These are phyloP conservation scores for Cladorrhinum sp. DNA, from an alignment of 2,329 filamentous ascomycete genomes.

Conservation along the genomic window DNA sequence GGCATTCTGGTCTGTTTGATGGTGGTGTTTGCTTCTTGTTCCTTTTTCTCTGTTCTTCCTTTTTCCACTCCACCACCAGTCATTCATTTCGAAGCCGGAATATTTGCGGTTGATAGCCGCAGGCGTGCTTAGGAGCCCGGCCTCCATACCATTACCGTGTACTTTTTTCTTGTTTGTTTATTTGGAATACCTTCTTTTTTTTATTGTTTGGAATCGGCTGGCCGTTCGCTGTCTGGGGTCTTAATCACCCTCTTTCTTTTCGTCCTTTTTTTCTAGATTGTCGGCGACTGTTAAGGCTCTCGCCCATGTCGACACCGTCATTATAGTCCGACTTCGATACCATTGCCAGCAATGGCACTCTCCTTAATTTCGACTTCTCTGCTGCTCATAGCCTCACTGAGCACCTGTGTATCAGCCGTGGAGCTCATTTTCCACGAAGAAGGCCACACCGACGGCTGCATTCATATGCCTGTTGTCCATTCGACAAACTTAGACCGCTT, in stretches of 20 bases:
- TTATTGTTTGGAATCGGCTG: constrained; percentile 12
- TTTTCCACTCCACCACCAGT: not conserved
- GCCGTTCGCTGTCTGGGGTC: not conserved
- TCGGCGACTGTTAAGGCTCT: not conserved
- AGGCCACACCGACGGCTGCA: constrained; percentile 29
- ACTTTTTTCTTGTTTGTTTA: not conserved
- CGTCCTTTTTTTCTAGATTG: constrained; percentile 1
- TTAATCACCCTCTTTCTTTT: constrained; percentile 14
- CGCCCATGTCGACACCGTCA: constrained; percentile 20
- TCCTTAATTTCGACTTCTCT: constrained; percentile 23
- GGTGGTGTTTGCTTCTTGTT: constrained; percentile 7
- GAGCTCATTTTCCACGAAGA: constrained; percentile 14
- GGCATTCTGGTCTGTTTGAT: too few species aligned
- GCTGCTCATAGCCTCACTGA: constrained; percentile 25
- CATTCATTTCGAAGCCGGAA: not conserved
- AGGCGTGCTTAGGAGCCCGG: constrained; percentile 18
- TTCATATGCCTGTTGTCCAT: constrained; percentile 43
- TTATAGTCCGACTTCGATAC: constrained; percentile 16
- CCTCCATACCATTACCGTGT: constrained; percentile 6
- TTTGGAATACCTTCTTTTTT: not conserved
- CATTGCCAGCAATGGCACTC: constrained; percentile 32
- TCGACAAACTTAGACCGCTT: constrained; percentile 42
- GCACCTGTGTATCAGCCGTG: constrained; percentile 9
- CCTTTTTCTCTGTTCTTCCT: constrained; percentile 1
- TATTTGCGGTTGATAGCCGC: constrained; percentile 6